Percentiles rank a stretch among this genome's conserved stretches.
Evolutionary conservation across 23 red algal species (phyloP).

Genomic region (Gracilaria vermiculophylla): DNA sequence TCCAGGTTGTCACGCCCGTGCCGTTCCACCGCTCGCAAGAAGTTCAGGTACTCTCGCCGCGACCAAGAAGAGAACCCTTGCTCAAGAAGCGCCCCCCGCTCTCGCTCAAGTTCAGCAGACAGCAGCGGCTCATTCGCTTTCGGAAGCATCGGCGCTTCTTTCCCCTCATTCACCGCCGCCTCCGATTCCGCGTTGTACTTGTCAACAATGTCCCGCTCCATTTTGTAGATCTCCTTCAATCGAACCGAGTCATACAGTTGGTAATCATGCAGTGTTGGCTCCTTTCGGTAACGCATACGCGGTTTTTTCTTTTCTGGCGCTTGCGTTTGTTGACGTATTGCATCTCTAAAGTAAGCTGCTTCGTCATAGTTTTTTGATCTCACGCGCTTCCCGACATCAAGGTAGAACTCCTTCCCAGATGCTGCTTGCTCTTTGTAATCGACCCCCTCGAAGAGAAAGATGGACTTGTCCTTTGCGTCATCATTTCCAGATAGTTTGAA

Average conservation of each 20-base stretch:
- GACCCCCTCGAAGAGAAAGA: conserved; percentile 94
- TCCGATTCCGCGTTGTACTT: conserved; percentile 76
- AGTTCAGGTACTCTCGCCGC: conserved; percentile 82
- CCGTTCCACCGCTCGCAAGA: conserved; percentile 89
- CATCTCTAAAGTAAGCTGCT: conserved; percentile 40
- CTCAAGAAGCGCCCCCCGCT: conserved; percentile 61
- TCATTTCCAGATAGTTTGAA: conserved; percentile 51
- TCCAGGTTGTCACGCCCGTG: conserved; percentile 88
- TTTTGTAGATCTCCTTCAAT: conserved; percentile 79
- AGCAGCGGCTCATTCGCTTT: conserved; percentile 54
- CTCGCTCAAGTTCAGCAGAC: conserved; percentile 59
- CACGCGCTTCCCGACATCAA: conserved; percentile 98
- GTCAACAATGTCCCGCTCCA: conserved; percentile 81
- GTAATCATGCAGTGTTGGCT: conserved; percentile 79
- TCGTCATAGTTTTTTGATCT: conserved; percentile 87
- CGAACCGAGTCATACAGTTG: conserved; percentile 80
- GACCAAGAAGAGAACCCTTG: conserved; percentile 85
- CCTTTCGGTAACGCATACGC: conserved; percentile 74
- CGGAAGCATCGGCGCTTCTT: conserved; percentile 49
- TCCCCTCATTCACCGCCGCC: conserved; percentile 48
- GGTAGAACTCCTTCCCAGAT: conserved; percentile 77
- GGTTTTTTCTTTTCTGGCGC: conserved; percentile 74
- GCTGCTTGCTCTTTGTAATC: conserved; percentile 75
- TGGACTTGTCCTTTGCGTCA: conserved; percentile 52
- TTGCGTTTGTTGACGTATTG: conserved; percentile 29